Evolutionary conservation across 257 asterid genomes (phyloP).

Genomic region (Solanum appendiculatum): DNA sequence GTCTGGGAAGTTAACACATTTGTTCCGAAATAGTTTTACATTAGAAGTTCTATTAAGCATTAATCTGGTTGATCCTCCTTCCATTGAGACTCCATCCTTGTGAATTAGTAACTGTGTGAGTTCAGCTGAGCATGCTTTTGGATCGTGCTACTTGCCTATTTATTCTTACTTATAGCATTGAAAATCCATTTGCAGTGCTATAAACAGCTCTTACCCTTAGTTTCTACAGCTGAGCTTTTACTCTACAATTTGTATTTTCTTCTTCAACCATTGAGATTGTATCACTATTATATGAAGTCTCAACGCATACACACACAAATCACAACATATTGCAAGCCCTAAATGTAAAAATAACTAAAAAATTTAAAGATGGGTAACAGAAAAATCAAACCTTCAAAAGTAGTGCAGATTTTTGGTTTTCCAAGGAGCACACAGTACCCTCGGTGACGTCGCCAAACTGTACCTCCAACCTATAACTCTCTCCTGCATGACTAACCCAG

Average conservation of each 20-base stretch:
- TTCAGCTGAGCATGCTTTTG: background rate
- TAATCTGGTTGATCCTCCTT: background rate
- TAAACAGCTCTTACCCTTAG: background rate
- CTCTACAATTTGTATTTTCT: background rate
- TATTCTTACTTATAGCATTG: background rate
- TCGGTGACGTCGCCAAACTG: constrained; percentile 68
- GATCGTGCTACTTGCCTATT: background rate
- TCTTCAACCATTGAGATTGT: background rate
- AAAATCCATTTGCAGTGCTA: background rate
- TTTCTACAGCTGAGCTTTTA: background rate
- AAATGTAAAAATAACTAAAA: background rate
- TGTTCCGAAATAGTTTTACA: background rate
- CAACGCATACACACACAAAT: background rate
- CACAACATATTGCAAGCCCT: background rate
- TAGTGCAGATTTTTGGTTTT: constrained; percentile 24
- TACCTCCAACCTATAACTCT: constrained; percentile 57
- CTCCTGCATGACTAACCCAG: constrained; percentile 29
- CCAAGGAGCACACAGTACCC: constrained; percentile 34
- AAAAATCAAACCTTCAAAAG: constrained; percentile 48
- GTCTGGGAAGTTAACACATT: background rate
- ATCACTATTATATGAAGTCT: background rate
- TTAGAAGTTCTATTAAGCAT: background rate
- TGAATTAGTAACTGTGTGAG: background rate
- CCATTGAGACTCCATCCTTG: background rate
- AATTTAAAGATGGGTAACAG: background rate